phyloP scores from a whole-genome alignment of 192 early-diverging fungal species.

The Mortierella claussenii region DNA sequence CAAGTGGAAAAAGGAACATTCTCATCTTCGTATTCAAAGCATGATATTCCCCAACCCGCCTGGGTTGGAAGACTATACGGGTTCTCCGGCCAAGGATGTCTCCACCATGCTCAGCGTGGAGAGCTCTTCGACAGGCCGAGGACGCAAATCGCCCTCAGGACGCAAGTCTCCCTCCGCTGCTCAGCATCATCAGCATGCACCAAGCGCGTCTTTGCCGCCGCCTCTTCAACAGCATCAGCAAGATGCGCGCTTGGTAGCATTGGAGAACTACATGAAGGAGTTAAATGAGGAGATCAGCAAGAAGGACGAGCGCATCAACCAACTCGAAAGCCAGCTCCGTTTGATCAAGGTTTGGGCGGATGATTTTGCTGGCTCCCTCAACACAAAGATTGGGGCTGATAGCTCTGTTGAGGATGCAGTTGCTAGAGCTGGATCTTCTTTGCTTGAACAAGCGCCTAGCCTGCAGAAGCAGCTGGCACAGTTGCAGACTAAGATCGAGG shows the following conservation, averaged over 20 bases:
- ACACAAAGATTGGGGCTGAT: conserved; percentile 8
- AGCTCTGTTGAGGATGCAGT: not conserved
- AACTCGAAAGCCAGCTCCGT: conserved; percentile 36
- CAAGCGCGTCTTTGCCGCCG: not conserved
- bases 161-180: conserved; percentile 4
- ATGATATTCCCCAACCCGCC: conserved; percentile 50
- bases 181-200: conserved; percentile 2
- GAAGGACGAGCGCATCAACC: conserved; percentile 33
- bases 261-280: conserved; percentile 49
- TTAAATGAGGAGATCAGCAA: conserved; percentile 41
- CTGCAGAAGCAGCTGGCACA: conserved; percentile 21
- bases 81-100: not conserved
- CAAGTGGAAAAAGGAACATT: conserved; percentile 49
- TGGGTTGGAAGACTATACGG: conserved; percentile 12
- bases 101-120: not conserved
- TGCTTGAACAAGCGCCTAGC: not conserved
- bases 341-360: conserved; percentile 35
- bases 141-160: conserved; percentile 12
- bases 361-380: conserved; percentile 21
- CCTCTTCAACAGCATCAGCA: conserved; percentile 15
- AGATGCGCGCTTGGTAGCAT: conserved; percentile 5
- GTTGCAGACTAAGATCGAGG: conserved; percentile 28
- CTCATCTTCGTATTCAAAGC: conserved; percentile 42
- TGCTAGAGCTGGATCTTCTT: not conserved
- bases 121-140: not conserved